phyloP scores from a whole-genome alignment of 177 flowering plant species.

The Tripterygium wilfordii region DNA sequence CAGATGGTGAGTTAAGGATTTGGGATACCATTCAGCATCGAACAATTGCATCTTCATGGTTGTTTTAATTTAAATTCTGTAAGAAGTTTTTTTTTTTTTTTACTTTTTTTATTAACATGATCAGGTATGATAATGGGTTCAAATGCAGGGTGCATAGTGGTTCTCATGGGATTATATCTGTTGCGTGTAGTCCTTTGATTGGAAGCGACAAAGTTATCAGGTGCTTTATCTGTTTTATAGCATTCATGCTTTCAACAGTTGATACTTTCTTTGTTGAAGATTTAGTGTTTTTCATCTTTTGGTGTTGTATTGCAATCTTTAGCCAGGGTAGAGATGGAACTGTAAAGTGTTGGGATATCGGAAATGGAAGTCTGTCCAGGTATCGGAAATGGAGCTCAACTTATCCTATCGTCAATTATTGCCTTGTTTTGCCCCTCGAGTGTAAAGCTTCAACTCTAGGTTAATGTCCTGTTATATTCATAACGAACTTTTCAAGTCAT shows the following conservation, averaged over 20 bases:
- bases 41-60: conserved; percentile 77
- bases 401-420: too few relatives aligned
- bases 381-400: too few relatives aligned
- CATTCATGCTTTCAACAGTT: neutral
- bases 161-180: conserved; percentile 65
- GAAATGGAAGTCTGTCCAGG: conserved; percentile 71
- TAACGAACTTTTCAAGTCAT: neutral
- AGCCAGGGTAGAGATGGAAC: conserved; percentile 98
- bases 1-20: conserved; percentile 84
- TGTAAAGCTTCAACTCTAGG: too few relatives aligned
- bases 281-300: neutral
- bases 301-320: conserved; percentile 6
- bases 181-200: conserved; percentile 49
- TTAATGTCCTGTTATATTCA: neutral
- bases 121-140: neutral
- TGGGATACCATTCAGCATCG: conserved; percentile 79
- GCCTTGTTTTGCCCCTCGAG: neutral
- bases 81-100: neutral
- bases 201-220: conserved; percentile 69
- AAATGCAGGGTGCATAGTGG: conserved; percentile 73
- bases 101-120: neutral
- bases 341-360: conserved; percentile 79
- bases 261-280: too few relatives aligned
- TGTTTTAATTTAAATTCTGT: neutral
- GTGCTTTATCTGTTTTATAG: conserved; percentile 21